Evolutionary conservation across 2,329 filamentous ascomycete genomes (phyloP), one percentile per base, ranked within the genome.

Genomic region (Trichoderma citrinoviride): DNA sequence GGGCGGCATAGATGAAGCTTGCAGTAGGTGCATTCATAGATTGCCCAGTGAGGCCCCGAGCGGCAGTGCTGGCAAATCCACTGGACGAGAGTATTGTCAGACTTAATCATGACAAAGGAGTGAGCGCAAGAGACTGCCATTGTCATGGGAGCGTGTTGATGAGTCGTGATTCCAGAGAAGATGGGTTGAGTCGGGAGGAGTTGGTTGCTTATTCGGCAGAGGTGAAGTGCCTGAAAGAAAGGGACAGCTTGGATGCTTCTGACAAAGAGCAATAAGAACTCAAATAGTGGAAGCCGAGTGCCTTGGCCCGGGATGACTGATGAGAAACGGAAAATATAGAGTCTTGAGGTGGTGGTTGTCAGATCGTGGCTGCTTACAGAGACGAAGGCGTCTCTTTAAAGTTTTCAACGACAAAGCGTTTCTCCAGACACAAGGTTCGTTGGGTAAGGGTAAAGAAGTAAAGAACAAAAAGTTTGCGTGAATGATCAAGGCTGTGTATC

Each of bases 21-120:
- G 83, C 88, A 90, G 74, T 88, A 88, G 67, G 82, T 80, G 77
- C 88, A 90, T 75, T 90, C 86, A 68, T 84, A 90, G 71, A 90
- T 90, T 76, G 83, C 84, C 85, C 86, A 89, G 75, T 87, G 84
- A 58, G 87, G 87, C 1, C 87, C 87, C 2, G 83, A 84, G 67
- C 86, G 83, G 73, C 87, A 90, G 71, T 87, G 77, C 66, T 84
- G 82, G 79, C 88, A 90, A 57, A 81, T 80, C 87, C 87, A 90
- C 73, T 87, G 83, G 64, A 90, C 81, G 61, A 90, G 74, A 12
- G 82, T 87, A 72, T 79, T 88, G 71, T 89, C 86, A 33, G 85
- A 87, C 76, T 90, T 90, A 77, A 90, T 83, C 75, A 89, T 81
- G 71, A 81, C 82, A 77, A 89, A 90, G 12, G 81, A 81, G 73